A percentile compares a stretch with the other conserved stretches of the same genome.
These are phyloP conservation scores for Citropsis articulata DNA, from an alignment of 345 rosid genomes.

Conservation along the genomic window DNA sequence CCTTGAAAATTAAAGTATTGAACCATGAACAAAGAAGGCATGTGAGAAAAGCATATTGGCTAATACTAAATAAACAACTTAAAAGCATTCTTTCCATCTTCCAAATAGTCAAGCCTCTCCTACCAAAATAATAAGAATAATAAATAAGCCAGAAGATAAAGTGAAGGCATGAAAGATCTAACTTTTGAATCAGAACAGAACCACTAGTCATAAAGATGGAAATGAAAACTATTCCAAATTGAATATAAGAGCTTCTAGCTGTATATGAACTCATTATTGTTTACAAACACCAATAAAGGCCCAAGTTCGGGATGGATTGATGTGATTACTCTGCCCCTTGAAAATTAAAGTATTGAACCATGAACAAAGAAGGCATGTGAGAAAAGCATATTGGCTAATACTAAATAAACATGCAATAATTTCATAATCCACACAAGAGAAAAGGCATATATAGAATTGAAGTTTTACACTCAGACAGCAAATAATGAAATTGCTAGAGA, in stretches of 20 bases:
- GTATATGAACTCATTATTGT: background rate
- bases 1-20: background rate
- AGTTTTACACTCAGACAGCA: background rate
- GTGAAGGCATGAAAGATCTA: background rate
- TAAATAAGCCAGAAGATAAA: slow-evolving; percentile 4
- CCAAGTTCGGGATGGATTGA: background rate
- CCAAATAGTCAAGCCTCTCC: slow-evolving; percentile 96
- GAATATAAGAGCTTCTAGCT: background rate
- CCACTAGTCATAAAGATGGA: background rate
- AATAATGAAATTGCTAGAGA: background rate
- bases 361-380: background rate
- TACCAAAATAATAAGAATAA: slow-evolving; percentile 28
- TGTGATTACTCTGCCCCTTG: background rate
- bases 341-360: background rate
- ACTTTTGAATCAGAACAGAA: background rate
- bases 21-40: background rate
- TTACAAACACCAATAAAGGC: background rate
- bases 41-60: no score
- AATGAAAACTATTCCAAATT: background rate
- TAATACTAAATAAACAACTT: no score
- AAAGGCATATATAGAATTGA: background rate
- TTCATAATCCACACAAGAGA: background rate
- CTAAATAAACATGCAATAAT: background rate
- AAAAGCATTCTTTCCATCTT: slow-evolving; percentile 90
- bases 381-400: background rate